Conservation (phyloP, 768 basidiomycete species). For the Xerocomus potaroensis region DNA sequence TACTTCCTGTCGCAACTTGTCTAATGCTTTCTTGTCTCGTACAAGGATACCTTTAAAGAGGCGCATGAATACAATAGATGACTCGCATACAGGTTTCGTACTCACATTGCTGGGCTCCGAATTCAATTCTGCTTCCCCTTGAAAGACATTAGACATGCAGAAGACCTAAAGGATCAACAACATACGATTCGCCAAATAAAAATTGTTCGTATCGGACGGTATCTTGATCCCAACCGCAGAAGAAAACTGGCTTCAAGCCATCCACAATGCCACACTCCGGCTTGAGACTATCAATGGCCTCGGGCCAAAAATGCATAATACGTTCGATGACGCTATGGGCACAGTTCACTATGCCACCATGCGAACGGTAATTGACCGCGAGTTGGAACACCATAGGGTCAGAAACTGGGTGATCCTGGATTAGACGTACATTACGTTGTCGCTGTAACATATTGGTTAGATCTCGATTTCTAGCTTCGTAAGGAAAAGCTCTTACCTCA, state of each 20-base stretch:
- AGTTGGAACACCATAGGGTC: constrained; percentile 51
- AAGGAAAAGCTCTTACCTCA: constrained; percentile 41
- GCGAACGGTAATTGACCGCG: constrained; percentile 63
- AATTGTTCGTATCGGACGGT: constrained; percentile 50
- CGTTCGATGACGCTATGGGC: constrained; percentile 63
- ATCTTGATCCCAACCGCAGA: constrained; percentile 43
- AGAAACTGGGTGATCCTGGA: constrained; percentile 12
- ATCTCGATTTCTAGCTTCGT: neutral
- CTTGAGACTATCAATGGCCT: constrained; percentile 56
- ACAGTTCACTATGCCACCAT: constrained; percentile 70
- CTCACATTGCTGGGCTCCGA: constrained; percentile 65
- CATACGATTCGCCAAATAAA: constrained; percentile 47
- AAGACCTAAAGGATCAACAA: neutral
- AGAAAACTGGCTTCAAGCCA: constrained; percentile 56
- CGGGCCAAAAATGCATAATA: constrained; percentile 56
- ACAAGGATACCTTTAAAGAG: constrained; percentile 57
- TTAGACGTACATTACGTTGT: constrained; percentile 12
- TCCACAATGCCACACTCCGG: constrained; percentile 53
- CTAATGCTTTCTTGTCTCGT: constrained; percentile 50
- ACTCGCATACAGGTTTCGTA: neutral
- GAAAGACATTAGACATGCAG: constrained; percentile 8
- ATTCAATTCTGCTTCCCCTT: constrained; percentile 49
- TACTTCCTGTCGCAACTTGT: constrained; percentile 46
- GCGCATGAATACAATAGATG: neutral
- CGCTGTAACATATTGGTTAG: constrained; percentile 12